These are phyloP conservation scores for Microbotryum saponariae DNA, from an alignment of 1,284 basidiomycete genomes.

Conservation along the genomic window DNA sequence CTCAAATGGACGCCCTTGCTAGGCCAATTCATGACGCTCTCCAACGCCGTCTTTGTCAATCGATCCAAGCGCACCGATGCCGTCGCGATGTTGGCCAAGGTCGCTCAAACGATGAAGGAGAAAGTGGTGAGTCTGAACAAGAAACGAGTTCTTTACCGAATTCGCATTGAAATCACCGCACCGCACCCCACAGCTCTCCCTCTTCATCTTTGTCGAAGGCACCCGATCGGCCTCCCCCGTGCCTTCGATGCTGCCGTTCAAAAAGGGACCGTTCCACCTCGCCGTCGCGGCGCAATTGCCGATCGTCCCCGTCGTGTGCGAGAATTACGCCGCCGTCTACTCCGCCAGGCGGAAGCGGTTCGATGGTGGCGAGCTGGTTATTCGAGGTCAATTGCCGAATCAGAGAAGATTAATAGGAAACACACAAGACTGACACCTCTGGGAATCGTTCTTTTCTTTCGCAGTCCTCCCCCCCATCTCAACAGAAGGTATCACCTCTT, in stretches of 20 bases:
- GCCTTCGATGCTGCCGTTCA: constrained; percentile 73
- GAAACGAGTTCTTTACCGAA: background rate
- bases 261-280: constrained; percentile 97
- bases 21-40: constrained; percentile 79
- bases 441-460: background rate
- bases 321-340: constrained; percentile 53
- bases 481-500: constrained; percentile 58
- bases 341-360: constrained; percentile 49
- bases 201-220: constrained; percentile 91
- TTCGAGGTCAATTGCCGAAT: constrained; percentile 59
- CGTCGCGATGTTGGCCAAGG: constrained; percentile 64
- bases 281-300: constrained; percentile 78
- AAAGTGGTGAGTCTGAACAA: constrained; percentile 43
- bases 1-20: constrained; percentile 75
- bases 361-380: constrained; percentile 64
- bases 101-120: constrained; percentile 65
- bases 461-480: constrained; percentile 68
- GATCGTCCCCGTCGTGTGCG: constrained; percentile 82
- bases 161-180: background rate
- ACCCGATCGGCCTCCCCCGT: constrained; percentile 67
- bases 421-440: background rate
- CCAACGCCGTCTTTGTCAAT: constrained; percentile 91
- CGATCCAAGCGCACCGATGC: constrained; percentile 70
- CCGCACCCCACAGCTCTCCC: constrained; percentile 50
- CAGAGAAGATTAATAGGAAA: constrained; percentile 7